Base-by-base conservation (phyloP, 495 filamentous ascomycete species). In the Hypomontagnella monticulosa region DNA sequence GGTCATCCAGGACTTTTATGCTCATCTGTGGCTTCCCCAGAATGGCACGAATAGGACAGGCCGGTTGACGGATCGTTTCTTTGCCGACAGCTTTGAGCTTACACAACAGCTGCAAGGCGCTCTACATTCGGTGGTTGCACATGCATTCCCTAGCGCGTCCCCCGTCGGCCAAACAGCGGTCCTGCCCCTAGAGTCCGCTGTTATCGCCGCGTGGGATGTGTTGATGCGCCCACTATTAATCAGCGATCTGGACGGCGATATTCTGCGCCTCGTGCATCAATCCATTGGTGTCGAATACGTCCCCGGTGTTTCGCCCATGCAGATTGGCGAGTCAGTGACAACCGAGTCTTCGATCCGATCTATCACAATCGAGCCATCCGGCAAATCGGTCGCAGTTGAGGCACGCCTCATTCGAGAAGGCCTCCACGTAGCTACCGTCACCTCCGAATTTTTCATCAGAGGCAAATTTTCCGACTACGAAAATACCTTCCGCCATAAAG, bases 301-400 rank as follows among this genome's bases (percentile, higher is more conserved):
- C 61, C 94, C 96, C 18, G 96, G 95, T 52, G 95, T 94, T n/a
- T 87, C 95, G 72, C 93, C 96, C 18, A 78, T 99, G 62, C 91
- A 96, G 84, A 96, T 95, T 74, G 96, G 91, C 37, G 95, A 99
- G 78, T 85, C 92, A 50, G 84, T 99, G 11, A 88, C 92, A 58
- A 97, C 96, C 0, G 97, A 91, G 47, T 95, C 95, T 51, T 92
- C 93, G 75, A 91, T 98, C 80, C 97, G 98, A 70, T 92, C 95
- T 15, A 93, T 99, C 57, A 89, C 98, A 82, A 98, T 98, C 77
- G 92, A 97, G 71, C 93, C 96, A 34, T 94, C 95, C 41, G 95
- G 95, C 49, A 99, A 99, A 84, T 97, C 97, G 93, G 95, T 99
- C 8, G 96, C 98, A 77, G 93, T 99, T 96, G 93, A 72, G 95